A percentile compares a stretch with the other conserved stretches of the same genome.
Conservation (phyloP, 2,329 filamentous ascomycete genomes). For the Gnomoniopsis smithogilvyi region DNA sequence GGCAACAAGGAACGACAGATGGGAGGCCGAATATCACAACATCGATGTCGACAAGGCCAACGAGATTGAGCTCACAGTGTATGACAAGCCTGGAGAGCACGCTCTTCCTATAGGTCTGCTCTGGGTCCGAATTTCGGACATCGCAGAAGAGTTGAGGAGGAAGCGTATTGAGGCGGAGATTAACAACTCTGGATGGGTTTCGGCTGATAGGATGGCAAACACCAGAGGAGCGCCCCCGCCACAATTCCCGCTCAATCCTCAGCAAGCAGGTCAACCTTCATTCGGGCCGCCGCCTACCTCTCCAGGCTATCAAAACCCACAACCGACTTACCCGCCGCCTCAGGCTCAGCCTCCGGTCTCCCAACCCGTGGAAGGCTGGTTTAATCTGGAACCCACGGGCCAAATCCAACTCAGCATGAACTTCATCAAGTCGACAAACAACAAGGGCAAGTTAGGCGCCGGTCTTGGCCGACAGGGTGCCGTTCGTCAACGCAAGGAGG, state of each 20-base stretch:
- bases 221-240: constrained; percentile 40
- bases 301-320: constrained; percentile 31
- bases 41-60: constrained; percentile 98
- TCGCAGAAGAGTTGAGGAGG: constrained; percentile 93
- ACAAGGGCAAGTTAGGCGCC: constrained; percentile 77
- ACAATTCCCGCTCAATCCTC: constrained; percentile 58
- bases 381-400: constrained; percentile 90
- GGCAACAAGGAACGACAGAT: constrained; percentile 80
- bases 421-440: constrained; percentile 87
- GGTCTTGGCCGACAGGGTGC: constrained; percentile 94
- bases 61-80: constrained; percentile 95
- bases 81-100: constrained; percentile 90
- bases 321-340: constrained; percentile 25
- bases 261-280: constrained; percentile 30
- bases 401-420: constrained; percentile 88
- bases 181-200: constrained; percentile 93
- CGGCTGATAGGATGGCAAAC: constrained; percentile 88
- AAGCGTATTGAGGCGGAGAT: constrained; percentile 97
- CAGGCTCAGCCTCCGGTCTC: constrained; percentile 49
- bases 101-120: constrained; percentile 90
- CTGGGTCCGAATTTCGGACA: constrained; percentile 95
- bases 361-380: constrained; percentile 86
- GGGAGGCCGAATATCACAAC: constrained; percentile 87
- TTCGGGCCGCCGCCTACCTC: constrained; percentile 44
- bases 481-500: constrained; percentile 95